Percentiles rank a stretch among this genome's conserved stretches.
These are phyloP conservation scores for Xylaria polymorpha DNA, from an alignment of 2,329 filamentous ascomycete species.

Conservation along the genomic window DNA sequence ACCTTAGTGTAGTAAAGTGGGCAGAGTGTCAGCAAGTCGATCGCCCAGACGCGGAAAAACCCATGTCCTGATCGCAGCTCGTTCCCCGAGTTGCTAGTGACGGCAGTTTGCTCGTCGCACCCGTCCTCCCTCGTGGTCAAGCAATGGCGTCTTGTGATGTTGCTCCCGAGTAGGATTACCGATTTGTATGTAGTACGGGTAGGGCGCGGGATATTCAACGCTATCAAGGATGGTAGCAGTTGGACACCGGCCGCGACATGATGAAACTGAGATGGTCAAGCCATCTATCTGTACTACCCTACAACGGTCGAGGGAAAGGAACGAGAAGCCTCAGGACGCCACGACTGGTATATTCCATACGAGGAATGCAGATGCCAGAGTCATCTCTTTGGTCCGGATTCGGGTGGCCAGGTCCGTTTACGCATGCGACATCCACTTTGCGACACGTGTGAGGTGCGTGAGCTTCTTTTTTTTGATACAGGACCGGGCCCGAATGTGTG, in stretches of 20 bases:
- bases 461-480: conserved; percentile 32
- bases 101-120: neutral
- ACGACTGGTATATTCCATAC: conserved; percentile 22
- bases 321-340: neutral
- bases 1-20: neutral
- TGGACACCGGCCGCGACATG: neutral
- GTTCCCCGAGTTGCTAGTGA: conserved; percentile 9
- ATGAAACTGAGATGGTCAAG: conserved; percentile 6
- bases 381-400: conserved; percentile 19
- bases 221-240: conserved; percentile 2
- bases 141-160: neutral
- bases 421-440: conserved; percentile 21
- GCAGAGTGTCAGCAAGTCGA: conserved; percentile 17
- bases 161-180: neutral
- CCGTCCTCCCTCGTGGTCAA: neutral
- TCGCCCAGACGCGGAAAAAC: conserved; percentile 23
- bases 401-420: conserved; percentile 15
- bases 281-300: conserved; percentile 6
- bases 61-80: conserved; percentile 31
- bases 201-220: neutral
- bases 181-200: conserved; percentile 6
- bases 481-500: conserved; percentile 33
- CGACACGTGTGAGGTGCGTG: conserved; percentile 31
- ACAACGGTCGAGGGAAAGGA: neutral
- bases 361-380: conserved; percentile 29